These are phyloP conservation scores for Rhodamnia argentea DNA, from an alignment of 345 rosid genomes.

Conservation along the genomic window DNA sequence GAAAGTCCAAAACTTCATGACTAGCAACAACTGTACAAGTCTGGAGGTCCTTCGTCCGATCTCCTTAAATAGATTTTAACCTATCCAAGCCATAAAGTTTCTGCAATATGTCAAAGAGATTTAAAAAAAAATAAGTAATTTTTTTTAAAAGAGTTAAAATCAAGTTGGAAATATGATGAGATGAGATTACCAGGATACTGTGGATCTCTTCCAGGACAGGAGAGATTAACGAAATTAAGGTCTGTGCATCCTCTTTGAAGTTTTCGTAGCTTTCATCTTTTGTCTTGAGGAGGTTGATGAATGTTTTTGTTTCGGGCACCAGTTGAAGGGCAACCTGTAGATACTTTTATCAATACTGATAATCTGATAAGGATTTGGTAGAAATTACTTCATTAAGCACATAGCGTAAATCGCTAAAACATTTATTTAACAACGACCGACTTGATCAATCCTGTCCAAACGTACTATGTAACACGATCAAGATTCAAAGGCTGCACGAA, in stretches of 20 bases:
- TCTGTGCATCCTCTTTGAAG: slow-evolving; percentile 47
- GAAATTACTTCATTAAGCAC: not conserved
- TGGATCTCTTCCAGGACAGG: slow-evolving; percentile 60
- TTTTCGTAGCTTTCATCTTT: slow-evolving; percentile 38
- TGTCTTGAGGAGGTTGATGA: slow-evolving; percentile 41
- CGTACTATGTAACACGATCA: not conserved
- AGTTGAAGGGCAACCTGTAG: slow-evolving; percentile 67
- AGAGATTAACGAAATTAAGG: slow-evolving; percentile 35
- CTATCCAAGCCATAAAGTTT: slow-evolving; percentile 41
- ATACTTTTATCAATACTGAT: not conserved
- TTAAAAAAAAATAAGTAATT: not conserved
- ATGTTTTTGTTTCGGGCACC: slow-evolving; percentile 55
- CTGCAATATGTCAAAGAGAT: slow-evolving; percentile 23
- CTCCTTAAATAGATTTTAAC: slow-evolving; percentile 40
- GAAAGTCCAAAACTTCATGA: not conserved
- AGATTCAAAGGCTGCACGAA: not conserved
- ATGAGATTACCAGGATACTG: slow-evolving; percentile 40
- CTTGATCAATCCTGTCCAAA: not conserved
- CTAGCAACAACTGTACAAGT: not conserved
- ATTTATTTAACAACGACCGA: too few relatives aligned
- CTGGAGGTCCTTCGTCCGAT: not conserved
- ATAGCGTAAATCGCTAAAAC: not conserved
- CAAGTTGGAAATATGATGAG: not conserved
- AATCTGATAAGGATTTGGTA: not conserved
- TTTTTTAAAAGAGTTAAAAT: not conserved